Conservation (phyloP, 75 land plant species). For the Gnetum montanum region DNA sequence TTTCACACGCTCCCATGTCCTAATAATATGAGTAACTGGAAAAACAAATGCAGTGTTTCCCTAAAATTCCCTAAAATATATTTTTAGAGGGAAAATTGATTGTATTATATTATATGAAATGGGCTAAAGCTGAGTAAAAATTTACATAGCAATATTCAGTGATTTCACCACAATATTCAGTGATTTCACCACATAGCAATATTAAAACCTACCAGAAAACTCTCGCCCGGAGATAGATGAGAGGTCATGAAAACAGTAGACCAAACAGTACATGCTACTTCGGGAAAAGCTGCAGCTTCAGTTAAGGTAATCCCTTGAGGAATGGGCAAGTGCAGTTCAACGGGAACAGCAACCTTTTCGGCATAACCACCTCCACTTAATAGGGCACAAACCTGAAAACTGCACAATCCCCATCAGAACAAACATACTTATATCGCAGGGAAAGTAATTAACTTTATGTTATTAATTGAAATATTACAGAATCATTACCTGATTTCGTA, state of each 20-base stretch:
- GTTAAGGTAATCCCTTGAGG: conserved; percentile 68
- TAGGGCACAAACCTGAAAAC: conserved; percentile 81
- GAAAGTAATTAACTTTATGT: too few relatives aligned
- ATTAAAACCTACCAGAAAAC: conserved; percentile 55
- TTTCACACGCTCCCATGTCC: too few relatives aligned
- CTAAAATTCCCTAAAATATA: too few relatives aligned
- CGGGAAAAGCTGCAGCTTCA: conserved; percentile 92
- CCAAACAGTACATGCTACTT: conserved; percentile 97
- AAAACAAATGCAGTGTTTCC: too few relatives aligned
- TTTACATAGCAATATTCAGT: neutral
- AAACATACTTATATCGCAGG: too few relatives aligned
- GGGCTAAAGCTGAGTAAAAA: too few relatives aligned
- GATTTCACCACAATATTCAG: neutral
- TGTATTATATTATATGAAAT: too few relatives aligned
- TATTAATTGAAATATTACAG: too few relatives aligned
- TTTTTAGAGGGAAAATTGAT: too few relatives aligned
- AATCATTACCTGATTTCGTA: too few relatives aligned
- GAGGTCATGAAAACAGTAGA: conserved; percentile 90
- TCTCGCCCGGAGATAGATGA: conserved; percentile 61
- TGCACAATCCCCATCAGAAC: too few relatives aligned
- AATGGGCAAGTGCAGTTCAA: conserved; percentile 72
- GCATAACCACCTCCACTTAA: conserved; percentile 96
- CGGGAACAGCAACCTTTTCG: conserved; percentile 82
- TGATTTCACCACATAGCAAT: conserved; percentile 1
- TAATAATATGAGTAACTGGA: too few relatives aligned